Conservation (phyloP, 1,284 basidiomycete genomes). For the Ustilago lituana region DNA sequence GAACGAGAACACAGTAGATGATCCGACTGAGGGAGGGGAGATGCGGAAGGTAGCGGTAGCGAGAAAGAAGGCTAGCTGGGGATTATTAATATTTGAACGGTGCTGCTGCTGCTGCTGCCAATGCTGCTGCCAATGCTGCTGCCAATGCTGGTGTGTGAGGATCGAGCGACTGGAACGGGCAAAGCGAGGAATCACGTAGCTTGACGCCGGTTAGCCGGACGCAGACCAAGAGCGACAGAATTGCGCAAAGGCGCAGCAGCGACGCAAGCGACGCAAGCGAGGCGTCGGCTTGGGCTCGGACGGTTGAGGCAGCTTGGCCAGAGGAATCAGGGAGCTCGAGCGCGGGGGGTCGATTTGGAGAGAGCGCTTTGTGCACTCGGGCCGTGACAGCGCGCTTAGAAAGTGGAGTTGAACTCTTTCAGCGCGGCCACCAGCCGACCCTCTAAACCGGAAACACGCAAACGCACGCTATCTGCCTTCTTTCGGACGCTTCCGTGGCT, state of each 20-base stretch:
- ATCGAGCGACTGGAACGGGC: not conserved
- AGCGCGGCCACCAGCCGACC: constrained; percentile 2
- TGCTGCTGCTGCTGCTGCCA: too few relatives aligned
- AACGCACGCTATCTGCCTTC: not conserved
- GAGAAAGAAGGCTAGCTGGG: constrained; percentile 1
- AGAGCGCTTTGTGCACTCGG: not conserved
- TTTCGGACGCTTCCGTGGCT: constrained; percentile 9
- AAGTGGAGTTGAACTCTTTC: constrained; percentile 8
- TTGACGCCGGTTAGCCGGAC: constrained; percentile 17
- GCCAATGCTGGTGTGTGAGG: not conserved
- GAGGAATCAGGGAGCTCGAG: not conserved
- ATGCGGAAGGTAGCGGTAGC: constrained; percentile 5
- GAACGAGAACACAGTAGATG: not conserved
- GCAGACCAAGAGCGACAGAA: not conserved
- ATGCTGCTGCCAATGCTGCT: too few relatives aligned
- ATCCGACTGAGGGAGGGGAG: constrained; percentile 12
- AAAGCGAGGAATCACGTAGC: constrained; percentile 2
- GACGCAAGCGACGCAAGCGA: not conserved
- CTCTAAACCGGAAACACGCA: constrained; percentile 3
- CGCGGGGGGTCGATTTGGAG: constrained; percentile 1
- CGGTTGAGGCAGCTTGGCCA: not conserved
- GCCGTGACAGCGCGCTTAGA: not conserved
- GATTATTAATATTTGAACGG: constrained; percentile 30
- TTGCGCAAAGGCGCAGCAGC: not conserved
- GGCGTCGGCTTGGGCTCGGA: not conserved